Base-by-base conservation (phyloP, 2,329 filamentous ascomycete genomes). In the Hymenoscyphus salicellus region DNA sequence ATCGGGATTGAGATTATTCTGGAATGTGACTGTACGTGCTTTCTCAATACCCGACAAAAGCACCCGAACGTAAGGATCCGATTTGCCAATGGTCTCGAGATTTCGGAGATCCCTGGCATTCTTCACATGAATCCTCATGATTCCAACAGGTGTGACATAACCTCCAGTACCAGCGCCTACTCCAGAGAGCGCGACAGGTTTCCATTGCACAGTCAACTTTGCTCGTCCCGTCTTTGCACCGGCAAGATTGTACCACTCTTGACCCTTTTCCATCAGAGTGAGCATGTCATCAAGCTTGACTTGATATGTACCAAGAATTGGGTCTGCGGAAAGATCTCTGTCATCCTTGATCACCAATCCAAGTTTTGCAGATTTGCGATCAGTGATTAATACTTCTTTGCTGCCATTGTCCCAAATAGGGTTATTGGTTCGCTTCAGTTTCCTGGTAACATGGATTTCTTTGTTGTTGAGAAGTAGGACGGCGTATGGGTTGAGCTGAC, bases 271-370 rank as follows among this genome's bases (percentile, higher is more conserved):
- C 86, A 91, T 96, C 76, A 93, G 84, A 63, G 94, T 92, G 30
- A 98, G 80, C 86, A 99, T 90, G 72, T 98, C 94, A 68, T 96
- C 91, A 30, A 99, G 82, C 78, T 93, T 96, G 78, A 99, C 96
- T 77, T 98, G 93, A 77, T 97, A 97, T 30, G 88, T 93, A 65
- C 94, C 95, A 26, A 99, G 80, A 38, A 94, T 85, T 58, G 92
- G 93, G 76, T 99, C 94, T 16, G 88, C 82, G 7, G 87, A 82
- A 63, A 99, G 80, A 62, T 97, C 94, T 68, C 94, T 89, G 71
- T 98, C 94, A 74, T 99, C 95, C 79, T 97, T 99, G 83, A 99
- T 88, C 17, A 94, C 91, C 63, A 99, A 81, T 63, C 94, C 96
- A 61, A 99, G 83, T 75, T 92, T 95, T 63, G 95, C 93, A 75